Percentiles rank a stretch among this genome's conserved stretches.
Evolutionary conservation across 768 basidiomycete species (phyloP).

Genomic region (Pholiota molesta): DNA sequence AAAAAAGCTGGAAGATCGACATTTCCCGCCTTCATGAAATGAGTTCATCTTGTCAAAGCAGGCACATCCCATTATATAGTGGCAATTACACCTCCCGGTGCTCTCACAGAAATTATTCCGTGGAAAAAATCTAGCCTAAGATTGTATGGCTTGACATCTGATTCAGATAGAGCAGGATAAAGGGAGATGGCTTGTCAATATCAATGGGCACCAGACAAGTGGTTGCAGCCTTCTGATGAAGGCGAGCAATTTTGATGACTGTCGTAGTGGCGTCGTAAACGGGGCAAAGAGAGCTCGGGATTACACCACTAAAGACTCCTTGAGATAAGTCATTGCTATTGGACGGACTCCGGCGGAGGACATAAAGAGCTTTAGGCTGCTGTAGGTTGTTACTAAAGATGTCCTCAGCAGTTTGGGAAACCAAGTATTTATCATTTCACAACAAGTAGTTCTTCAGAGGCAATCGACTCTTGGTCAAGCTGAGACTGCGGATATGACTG

Average conservation of each 20-base stretch:
- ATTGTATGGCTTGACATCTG: not conserved
- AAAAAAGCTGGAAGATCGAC: too few relatives aligned
- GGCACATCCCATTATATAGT: not conserved
- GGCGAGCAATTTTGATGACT: not conserved
- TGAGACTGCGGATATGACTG: not conserved
- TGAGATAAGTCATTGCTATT: not conserved
- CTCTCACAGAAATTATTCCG: conserved; percentile 1
- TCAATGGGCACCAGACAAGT: conserved; percentile 1
- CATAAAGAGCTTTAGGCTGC: not conserved
- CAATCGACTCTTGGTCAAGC: not conserved
- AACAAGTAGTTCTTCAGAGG: not conserved
- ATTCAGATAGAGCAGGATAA: not conserved
- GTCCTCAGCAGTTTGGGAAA: not conserved
- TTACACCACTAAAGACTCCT: conserved; percentile 7
- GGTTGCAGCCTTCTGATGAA: conserved; percentile 7
- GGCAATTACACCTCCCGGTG: not conserved
- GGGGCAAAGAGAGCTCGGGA: conserved; percentile 1
- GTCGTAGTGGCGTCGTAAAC: conserved; percentile 9
- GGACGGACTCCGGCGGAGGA: not conserved
- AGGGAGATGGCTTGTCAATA: conserved; percentile 3
- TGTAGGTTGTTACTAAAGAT: not conserved
- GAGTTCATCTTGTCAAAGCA: not conserved
- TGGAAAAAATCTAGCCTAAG: not conserved
- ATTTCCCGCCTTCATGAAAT: not conserved
- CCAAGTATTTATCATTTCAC: not conserved